Evolutionary conservation across 23 red algal species (phyloP), one percentile per base, ranked within the genome.

Genomic region (Chondrus crispus): DNA sequence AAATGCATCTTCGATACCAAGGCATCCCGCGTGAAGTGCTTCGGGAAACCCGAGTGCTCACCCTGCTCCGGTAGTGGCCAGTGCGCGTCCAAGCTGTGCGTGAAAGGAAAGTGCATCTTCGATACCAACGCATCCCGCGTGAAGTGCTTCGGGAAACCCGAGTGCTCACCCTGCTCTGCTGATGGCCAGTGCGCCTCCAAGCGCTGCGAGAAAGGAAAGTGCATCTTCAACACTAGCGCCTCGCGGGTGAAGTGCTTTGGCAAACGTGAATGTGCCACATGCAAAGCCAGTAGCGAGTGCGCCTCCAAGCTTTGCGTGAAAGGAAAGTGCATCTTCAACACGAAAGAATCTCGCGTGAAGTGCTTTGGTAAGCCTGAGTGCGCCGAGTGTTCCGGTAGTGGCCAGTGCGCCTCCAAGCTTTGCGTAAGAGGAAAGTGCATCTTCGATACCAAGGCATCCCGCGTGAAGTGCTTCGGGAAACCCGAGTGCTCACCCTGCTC

Each of bases 331-430:
- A 62, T 86, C 18, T 86, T 70, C 40, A 62, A 86, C 60, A 86
- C 60, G 28, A 46, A 86, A 26, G 82, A 24, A 1, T 86, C 82
- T 33, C 58, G 63, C 20, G 58, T 18, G 33, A 90, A 90, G 51
- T 90, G 87, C 32, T 90, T 90, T 68, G 53, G 53, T 39, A 87
- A 72, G 84, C 44, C 30, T 36, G 68, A 87, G 22, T 87, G 84
- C 45, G 62, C 64, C 64, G 24, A 18, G 11, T 87, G 84, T 28
- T 46, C 13, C 3, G 41, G 58, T 1, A 68, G 69, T 32, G 32
- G 41, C 39, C 57, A 87, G 18, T 87, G 84, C 37, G 47, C 71
- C 19, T 71, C 57, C 38, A 45, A 72, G 48, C 55, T 71, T 24
- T 87, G 84, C 50, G 46, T 71, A 38, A 47, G 10, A 5, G 4